These are phyloP conservation scores for Populus trichocarpa DNA, from an alignment of 441 rosid genomes.

Conservation along the genomic window DNA sequence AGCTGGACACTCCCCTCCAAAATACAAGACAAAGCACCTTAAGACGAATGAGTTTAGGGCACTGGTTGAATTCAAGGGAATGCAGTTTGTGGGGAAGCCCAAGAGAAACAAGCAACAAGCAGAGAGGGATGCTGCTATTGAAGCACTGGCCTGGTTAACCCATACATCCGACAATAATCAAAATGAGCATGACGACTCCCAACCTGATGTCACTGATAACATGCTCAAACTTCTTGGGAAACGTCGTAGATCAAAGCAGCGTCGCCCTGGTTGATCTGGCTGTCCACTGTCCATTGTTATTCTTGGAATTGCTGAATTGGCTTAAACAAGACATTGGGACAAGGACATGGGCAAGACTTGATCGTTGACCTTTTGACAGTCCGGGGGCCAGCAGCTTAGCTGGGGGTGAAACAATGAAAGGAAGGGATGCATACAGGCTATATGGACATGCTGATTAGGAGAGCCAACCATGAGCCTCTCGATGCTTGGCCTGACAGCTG, in stretches of 20 bases:
- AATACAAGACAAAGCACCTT: slow-evolving; percentile 61
- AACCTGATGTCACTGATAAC: slow-evolving; percentile 82
- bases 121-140: slow-evolving; percentile 95
- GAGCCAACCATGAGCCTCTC: too few relatives aligned
- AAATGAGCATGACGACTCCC: slow-evolving; percentile 44
- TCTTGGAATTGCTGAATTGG: too few relatives aligned
- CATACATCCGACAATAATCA: slow-evolving; percentile 56
- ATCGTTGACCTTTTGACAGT: too few relatives aligned
- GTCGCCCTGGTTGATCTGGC: slow-evolving; percentile 27
- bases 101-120: slow-evolving; percentile 90
- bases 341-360: too few relatives aligned
- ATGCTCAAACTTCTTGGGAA: slow-evolving; percentile 93
- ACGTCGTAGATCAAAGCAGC: slow-evolving; percentile 51
- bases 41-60: slow-evolving; percentile 93
- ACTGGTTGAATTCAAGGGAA: slow-evolving; percentile 92
- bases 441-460: too few relatives aligned
- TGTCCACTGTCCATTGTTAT: too few relatives aligned
- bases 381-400: too few relatives aligned
- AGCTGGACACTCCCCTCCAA: slow-evolving; percentile 98
- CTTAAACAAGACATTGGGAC: too few relatives aligned
- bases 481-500: too few relatives aligned
- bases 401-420: too few relatives aligned
- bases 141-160: slow-evolving; percentile 95
- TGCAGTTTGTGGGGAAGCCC: slow-evolving; percentile 98
- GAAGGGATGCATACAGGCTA: too few relatives aligned